Conservation (phyloP, 805 yeast species). For the Teunomyces funiuensis region DNA sequence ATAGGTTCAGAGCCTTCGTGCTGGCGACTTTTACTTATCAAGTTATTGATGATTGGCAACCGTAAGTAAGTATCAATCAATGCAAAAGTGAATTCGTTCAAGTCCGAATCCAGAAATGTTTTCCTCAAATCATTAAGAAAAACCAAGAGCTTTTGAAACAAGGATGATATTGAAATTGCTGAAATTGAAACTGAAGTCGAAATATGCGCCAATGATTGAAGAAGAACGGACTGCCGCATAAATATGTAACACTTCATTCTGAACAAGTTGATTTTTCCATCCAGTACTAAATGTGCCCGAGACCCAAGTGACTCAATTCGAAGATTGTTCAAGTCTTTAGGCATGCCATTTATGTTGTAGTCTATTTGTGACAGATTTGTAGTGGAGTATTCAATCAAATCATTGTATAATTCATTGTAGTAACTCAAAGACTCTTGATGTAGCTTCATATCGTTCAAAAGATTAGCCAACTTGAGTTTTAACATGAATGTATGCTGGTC, state of each 20-base stretch:
- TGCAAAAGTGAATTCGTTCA: constrained; percentile 40
- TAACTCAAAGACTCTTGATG: constrained; percentile 58
- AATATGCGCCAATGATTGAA: constrained; percentile 35
- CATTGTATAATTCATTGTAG: constrained; percentile 46
- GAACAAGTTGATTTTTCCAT: constrained; percentile 20
- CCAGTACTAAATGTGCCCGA: constrained; percentile 4
- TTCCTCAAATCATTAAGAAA: constrained; percentile 43
- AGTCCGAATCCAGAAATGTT: constrained; percentile 14
- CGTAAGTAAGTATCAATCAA: constrained; percentile 43
- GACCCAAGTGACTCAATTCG: constrained; percentile 1
- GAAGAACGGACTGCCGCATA: constrained; percentile 32
- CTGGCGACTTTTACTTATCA: constrained; percentile 22
- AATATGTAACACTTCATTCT: constrained; percentile 33
- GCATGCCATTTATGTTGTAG: not conserved
- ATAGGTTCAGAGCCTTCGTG: constrained; percentile 12
- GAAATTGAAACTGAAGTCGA: constrained; percentile 42
- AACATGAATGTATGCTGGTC: constrained; percentile 30
- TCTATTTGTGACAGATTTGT: not conserved
- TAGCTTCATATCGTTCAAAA: constrained; percentile 55
- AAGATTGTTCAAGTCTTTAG: not conserved
- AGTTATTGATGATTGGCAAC: constrained; percentile 20
- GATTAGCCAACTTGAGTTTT: constrained; percentile 51
- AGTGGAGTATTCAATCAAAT: constrained; percentile 10
- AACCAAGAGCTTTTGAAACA: constrained; percentile 34
- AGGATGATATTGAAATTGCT: constrained; percentile 38